Percentiles rank a stretch among this genome's conserved stretches.
These are phyloP conservation scores for Alloascoidea hylecoeti DNA, from an alignment of 805 yeast species.

Conservation along the genomic window DNA sequence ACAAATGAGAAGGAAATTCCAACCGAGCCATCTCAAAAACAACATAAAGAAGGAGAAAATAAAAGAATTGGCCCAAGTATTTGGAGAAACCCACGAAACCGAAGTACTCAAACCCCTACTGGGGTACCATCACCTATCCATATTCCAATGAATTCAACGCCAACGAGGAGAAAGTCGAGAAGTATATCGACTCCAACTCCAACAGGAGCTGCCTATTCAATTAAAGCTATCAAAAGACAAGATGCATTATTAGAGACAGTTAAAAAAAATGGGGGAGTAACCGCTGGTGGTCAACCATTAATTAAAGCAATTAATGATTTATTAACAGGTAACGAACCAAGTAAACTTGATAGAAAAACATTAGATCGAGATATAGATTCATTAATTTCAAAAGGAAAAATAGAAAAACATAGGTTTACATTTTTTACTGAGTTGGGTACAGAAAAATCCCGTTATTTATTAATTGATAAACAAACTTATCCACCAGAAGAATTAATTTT, in stretches of 20 bases:
- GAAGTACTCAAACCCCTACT: too few species aligned
- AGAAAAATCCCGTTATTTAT: slow-evolving; percentile 11
- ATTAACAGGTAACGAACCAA: slow-evolving; percentile 9
- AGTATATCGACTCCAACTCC: background rate
- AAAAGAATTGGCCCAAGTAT: too few species aligned
- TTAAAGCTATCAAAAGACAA: slow-evolving; percentile 29
- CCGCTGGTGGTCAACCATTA: slow-evolving; percentile 26
- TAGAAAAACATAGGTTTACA: slow-evolving; percentile 14
- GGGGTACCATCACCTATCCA: too few species aligned
- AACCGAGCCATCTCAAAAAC: too few species aligned
- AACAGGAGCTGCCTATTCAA: slow-evolving; percentile 16
- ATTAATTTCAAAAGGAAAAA: slow-evolving; percentile 19
- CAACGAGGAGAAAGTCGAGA: background rate
- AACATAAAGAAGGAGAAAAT: too few species aligned
- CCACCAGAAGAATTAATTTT: background rate
- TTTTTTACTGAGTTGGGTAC: slow-evolving; percentile 10
- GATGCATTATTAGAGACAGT: slow-evolving; percentile 27
- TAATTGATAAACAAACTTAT: slow-evolving; percentile 10
- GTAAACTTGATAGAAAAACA: slow-evolving; percentile 44
- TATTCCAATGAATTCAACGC: too few species aligned
- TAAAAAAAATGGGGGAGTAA: slow-evolving; percentile 28
- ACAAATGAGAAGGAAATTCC: too few species aligned
- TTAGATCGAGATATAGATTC: slow-evolving; percentile 25
- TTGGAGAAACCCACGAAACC: too few species aligned
- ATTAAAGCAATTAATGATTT: slow-evolving; percentile 24